Conservation (phyloP, 2,329 filamentous ascomycete genomes). For the Aspergillus transmontanensis region DNA sequence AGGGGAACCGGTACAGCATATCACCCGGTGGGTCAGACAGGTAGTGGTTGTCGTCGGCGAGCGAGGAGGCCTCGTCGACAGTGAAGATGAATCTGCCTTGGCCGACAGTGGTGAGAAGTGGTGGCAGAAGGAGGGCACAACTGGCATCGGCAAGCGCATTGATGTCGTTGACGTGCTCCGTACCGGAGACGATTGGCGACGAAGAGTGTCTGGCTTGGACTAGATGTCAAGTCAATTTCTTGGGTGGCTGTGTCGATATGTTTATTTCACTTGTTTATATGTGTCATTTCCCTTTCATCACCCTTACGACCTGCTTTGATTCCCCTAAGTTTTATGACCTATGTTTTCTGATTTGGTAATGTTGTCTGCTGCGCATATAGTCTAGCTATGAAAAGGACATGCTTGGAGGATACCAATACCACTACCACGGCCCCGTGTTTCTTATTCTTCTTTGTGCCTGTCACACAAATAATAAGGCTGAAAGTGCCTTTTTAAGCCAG, state of each 20-base stretch:
- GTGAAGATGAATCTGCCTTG: conserved; percentile 60
- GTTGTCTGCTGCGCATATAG: background rate
- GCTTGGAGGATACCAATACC: background rate
- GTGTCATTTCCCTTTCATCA: conserved; percentile 1
- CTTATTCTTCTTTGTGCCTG: background rate
- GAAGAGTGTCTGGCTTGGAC: conserved; percentile 70
- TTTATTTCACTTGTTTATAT: conserved; percentile 9
- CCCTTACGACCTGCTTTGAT: conserved; percentile 28
- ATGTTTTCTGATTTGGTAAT: background rate
- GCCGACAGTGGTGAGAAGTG: conserved; percentile 43
- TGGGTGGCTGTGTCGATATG: conserved; percentile 27
- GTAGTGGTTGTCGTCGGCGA: conserved; percentile 61
- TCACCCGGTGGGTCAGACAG: conserved; percentile 64
- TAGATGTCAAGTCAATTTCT: conserved; percentile 29
- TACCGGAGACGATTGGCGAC: conserved; percentile 83
- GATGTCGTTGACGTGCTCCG: conserved; percentile 82
- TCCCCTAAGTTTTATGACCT: conserved; percentile 18
- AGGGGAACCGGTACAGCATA: conserved; percentile 71
- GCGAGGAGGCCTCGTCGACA: conserved; percentile 77
- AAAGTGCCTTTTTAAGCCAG: background rate
- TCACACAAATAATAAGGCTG: background rate
- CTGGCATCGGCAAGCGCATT: conserved; percentile 83
- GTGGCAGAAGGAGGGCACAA: conserved; percentile 74
- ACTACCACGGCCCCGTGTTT: background rate
- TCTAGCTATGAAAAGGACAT: background rate